Base-by-base conservation (phyloP, 805 yeast genomes). In the Debaryomyces hansenii region DNA sequence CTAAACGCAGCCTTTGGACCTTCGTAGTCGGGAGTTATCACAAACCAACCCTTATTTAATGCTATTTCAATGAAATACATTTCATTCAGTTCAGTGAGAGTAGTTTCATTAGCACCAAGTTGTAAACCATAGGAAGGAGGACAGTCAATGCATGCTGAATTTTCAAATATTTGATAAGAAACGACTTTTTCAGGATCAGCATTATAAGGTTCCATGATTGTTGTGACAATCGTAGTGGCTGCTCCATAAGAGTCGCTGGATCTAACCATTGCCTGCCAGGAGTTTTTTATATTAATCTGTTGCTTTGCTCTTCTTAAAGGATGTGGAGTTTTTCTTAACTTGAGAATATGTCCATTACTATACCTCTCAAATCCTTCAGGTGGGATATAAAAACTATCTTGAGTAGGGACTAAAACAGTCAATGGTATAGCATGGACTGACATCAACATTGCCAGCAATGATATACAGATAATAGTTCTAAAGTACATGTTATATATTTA, bases 21-120 rank as follows among this genome's bases (percentile, higher is more conserved):
- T 45, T 69, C 68, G 42, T 67, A 66, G 49, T 68, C 74, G 0
- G 74, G 65, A 4, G 58, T 52, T 1, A 64, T 59, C 2, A 69
- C 69, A 48, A 54, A 63, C 56, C 63, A 69, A 6, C 74, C 75
- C 44, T 48, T 41, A 24, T 60, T 45, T 35, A 62, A 54, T 15
- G 60, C 59, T 11, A 49, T 52, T 21, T 50, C 59, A 28, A 58
- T 46, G 16, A 53, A 50, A 12, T 44, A 45, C 46, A 48, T 51
- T 47, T 56, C 64, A 2, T 52, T 49, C 41, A 52, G 51, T 1
- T 52, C 39, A 14, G 42, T 36, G 20, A 56, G n/a, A 20, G 51
- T 54, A 2, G n/a, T 27, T 15, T 49, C 11, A 7, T 47, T 32
- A 4, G 57, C 51, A 16, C 59, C 59, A 18, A 41, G 32, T 33